Conservation (phyloP, 2,329 filamentous ascomycete genomes). For the Lachnellula occidentalis region DNA sequence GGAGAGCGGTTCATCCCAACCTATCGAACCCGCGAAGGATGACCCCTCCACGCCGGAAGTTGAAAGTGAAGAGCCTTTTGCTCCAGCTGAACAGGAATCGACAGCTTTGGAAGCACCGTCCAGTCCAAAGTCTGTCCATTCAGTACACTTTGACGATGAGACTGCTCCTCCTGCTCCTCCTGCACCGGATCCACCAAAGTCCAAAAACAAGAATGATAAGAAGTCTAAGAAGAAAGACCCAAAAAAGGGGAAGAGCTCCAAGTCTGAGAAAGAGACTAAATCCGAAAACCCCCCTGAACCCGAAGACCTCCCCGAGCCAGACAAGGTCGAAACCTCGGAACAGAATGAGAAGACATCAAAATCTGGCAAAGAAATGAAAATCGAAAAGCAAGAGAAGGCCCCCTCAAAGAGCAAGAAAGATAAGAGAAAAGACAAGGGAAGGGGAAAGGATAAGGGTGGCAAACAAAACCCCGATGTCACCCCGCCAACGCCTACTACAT, state of each 20-base stretch:
- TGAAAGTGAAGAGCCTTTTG: too few species aligned
- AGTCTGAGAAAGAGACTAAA: constrained; percentile 7
- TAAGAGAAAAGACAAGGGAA: constrained; percentile 9
- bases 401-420: constrained; percentile 4
- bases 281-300: neutral
- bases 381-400: constrained; percentile 1
- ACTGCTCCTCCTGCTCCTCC: constrained; percentile 9
- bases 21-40: neutral
- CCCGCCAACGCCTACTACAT: constrained; percentile 4
- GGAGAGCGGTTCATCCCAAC: neutral
- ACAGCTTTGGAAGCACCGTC: neutral
- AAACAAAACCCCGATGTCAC: constrained; percentile 4
- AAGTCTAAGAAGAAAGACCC: constrained; percentile 16
- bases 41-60: too few species aligned
- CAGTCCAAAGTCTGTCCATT: constrained; percentile 1
- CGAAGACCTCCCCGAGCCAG: neutral
- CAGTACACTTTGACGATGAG: constrained; percentile 15
- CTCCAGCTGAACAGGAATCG: neutral
- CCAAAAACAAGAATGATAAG: constrained; percentile 6
- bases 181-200: constrained; percentile 1
- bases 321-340: constrained; percentile 2
- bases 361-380: too few species aligned
- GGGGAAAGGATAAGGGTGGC: constrained; percentile 5
- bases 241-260: constrained; percentile 14
- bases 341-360: neutral